Evolutionary conservation across 768 basidiomycete genomes (phyloP).

Genomic region (Lentinus brumalis): DNA sequence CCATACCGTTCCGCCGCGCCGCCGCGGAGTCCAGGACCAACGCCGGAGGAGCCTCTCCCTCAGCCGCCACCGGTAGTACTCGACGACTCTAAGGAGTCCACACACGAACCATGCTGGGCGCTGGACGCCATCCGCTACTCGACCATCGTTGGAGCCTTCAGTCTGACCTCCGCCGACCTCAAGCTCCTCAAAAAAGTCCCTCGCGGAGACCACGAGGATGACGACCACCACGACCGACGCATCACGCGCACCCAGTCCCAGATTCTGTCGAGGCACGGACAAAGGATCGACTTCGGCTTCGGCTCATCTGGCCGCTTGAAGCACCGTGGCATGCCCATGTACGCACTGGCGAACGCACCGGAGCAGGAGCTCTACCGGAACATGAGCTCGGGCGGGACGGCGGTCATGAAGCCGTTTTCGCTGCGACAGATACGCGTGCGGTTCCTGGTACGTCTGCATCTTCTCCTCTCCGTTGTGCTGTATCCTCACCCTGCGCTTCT

Average conservation of each 20-base stretch:
- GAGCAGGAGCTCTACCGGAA: constrained; percentile 6
- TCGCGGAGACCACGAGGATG: neutral
- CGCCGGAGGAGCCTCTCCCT: neutral
- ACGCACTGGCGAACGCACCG: constrained; percentile 9
- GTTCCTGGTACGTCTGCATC: constrained; percentile 4
- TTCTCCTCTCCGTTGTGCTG: neutral
- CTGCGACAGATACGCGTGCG: constrained; percentile 4
- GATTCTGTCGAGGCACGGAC: constrained; percentile 2
- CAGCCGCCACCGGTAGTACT: neutral
- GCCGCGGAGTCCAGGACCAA: neutral
- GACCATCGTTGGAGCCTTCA: constrained; percentile 9
- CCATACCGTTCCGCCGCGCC: neutral
- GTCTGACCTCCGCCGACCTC: neutral
- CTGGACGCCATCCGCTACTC: constrained; percentile 8
- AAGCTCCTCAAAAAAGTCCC: constrained; percentile 11
- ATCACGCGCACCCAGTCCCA: constrained; percentile 8
- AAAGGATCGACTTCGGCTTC: constrained; percentile 10
- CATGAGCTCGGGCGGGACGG: neutral
- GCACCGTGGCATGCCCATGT: constrained; percentile 12
- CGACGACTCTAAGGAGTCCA: neutral
- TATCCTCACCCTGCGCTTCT: no score
- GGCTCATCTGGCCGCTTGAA: neutral
- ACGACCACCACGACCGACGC: neutral
- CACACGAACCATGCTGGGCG: constrained; percentile 6
- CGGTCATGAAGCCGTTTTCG: constrained; percentile 7